A percentile compares a stretch with the other conserved stretches of the same genome.
phyloP scores from a whole-genome alignment of 768 basidiomycete species.

The Boletus edulis region DNA sequence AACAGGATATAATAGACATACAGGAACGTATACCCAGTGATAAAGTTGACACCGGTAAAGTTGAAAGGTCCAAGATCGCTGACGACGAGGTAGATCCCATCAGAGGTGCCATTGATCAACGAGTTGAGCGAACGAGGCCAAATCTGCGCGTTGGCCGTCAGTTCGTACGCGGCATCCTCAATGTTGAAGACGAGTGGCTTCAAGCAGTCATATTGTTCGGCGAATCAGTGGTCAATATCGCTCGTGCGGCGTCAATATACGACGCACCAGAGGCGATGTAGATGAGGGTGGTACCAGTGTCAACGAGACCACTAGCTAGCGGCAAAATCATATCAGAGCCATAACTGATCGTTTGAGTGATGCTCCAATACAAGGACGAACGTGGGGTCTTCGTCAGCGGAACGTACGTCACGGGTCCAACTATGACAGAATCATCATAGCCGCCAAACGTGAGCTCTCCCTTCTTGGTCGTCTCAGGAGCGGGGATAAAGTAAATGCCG shows the following conservation, averaged over 20 bases:
- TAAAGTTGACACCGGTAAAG: rapidly evolving
- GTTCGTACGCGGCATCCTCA: not conserved
- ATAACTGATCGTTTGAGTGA: not conserved
- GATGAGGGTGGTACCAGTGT: not conserved
- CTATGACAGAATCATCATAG: not conserved
- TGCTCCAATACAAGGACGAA: not conserved
- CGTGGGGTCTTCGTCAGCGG: not conserved
- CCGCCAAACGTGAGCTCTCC: not conserved
- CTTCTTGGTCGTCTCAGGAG: not conserved
- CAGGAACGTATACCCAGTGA: not conserved
- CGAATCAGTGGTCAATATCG: no score
- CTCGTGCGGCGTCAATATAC: not conserved
- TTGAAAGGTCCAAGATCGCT: not conserved
- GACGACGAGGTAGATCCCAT: not conserved
- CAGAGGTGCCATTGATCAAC: not conserved
- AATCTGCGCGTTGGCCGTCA: not conserved
- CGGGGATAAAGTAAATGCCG: not conserved
- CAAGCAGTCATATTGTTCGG: not conserved
- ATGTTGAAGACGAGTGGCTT: not conserved
- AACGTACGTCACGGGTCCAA: not conserved
- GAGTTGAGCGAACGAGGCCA: not conserved
- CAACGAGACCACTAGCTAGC: not conserved
- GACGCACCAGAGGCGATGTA: not conserved
- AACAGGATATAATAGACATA: not conserved
- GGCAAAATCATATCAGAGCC: not conserved